Percentiles rank a stretch among this genome's conserved stretches.
Evolutionary conservation across 2,329 filamentous ascomycete species (phyloP).

Genomic region (Fusarium sterilihyphosum): DNA sequence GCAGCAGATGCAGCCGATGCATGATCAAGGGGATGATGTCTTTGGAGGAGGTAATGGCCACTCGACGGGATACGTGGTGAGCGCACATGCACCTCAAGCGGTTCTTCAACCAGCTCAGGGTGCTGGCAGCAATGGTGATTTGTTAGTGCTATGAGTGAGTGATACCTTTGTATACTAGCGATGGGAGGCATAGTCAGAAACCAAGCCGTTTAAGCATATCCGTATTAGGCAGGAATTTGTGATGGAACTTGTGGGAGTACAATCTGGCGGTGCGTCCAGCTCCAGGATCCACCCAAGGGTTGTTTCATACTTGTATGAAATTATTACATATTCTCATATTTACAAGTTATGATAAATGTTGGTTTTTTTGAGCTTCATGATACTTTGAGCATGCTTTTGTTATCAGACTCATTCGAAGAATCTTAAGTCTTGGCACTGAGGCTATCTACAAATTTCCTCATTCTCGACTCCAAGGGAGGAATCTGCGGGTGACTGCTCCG

Average conservation of each 20-base stretch:
- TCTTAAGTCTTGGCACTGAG: not conserved
- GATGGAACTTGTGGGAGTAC: not conserved
- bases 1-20: constrained; percentile 78
- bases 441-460: constrained; percentile 1
- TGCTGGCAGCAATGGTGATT: constrained; percentile 73
- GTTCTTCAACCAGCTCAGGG: constrained; percentile 76
- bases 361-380: not conserved
- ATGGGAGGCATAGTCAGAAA: constrained; percentile 27
- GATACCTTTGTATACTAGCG: constrained; percentile 28
- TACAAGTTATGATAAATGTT: not conserved
- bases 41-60: constrained; percentile 68
- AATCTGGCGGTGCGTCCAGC: not conserved
- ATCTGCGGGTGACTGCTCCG: constrained; percentile 6
- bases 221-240: not conserved
- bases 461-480: constrained; percentile 14
- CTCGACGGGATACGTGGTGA: constrained; percentile 75
- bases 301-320: not conserved
- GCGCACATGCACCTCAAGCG: constrained; percentile 81
- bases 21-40: constrained; percentile 68
- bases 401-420: not conserved
- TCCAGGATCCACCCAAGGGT: not conserved
- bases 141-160: constrained; percentile 68
- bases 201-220: constrained; percentile 2
- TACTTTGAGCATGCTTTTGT: not conserved
- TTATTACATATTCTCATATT: not conserved